Evolutionary conservation across 768 basidiomycete genomes (phyloP), one percentile per base, ranked within the genome.

Genomic region (Suillus plorans): DNA sequence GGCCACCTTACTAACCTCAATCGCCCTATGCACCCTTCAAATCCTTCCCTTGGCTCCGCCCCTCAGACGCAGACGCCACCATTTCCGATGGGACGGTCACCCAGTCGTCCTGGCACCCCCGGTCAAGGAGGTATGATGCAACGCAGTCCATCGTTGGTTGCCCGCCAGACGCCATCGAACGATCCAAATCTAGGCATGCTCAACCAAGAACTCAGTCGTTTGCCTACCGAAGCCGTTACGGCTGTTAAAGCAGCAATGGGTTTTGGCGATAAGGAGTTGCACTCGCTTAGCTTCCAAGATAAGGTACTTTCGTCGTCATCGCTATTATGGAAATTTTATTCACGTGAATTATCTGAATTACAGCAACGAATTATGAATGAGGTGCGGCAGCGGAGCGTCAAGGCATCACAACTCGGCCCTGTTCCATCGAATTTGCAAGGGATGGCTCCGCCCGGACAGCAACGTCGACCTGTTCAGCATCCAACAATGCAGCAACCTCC

Each of bases 71-170:
- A 83, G 53, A 80, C 82, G 13, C 79, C 77, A 28, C 66, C 72
- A 10, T 85, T 81, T 66, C 82, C 79, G 65, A 70, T 79, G 18
- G 83, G 80, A 4, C 80, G 86, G 58, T 85, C 89, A 7, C 85
- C 86, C 5, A 90, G 89, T 71, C 81, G 89, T 47, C 82, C 89
- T 45, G 83, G 74, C 5, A 82, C 86, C 0, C 86, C 88, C 0
- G 79, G 75, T 18, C 78, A 81, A 64, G 75, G 79, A 8, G 76
- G 72, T 42, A 81, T 84, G 74, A 75, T 78, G 63, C 84, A 86
- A 3, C 84, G 73, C 1, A 90, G 89, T 69, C 89, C 90, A 6
- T 86, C 86, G 5, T 49, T 90, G 68, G 74, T 80, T 5, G 66
- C 79, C 41, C 82, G 87, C 6, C 81, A 82, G 66, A 78, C 82